Conservation (phyloP, 1,139 yeast species). For the Blastobotrys persicus region DNA sequence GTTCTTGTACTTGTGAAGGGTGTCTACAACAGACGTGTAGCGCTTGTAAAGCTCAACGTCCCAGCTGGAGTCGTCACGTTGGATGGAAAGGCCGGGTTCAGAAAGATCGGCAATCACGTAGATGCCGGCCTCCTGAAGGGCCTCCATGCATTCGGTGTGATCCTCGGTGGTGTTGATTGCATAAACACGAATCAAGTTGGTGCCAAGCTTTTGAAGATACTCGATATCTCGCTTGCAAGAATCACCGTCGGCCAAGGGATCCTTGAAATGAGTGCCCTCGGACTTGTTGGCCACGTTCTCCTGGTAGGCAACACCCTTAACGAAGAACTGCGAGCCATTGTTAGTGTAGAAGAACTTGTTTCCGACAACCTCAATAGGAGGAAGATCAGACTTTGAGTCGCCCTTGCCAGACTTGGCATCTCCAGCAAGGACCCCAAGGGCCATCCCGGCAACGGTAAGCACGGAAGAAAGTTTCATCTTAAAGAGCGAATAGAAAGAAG, state of each 20-base stretch:
- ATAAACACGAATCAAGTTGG: slow-evolving; percentile 83
- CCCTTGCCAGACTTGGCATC: slow-evolving; percentile 22
- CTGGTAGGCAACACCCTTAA: slow-evolving; percentile 82
- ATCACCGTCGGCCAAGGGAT: slow-evolving; percentile 69
- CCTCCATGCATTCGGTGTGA: slow-evolving; percentile 87
- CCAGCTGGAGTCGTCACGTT: slow-evolving; percentile 71
- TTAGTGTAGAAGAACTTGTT: slow-evolving; percentile 71
- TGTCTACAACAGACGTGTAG: slow-evolving; percentile 68
- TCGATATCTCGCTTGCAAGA: slow-evolving; percentile 76
- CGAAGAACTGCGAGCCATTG: slow-evolving; percentile 80
- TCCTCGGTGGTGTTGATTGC: slow-evolving; percentile 77
- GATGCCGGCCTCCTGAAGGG: slow-evolving; percentile 88
- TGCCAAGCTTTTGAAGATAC: slow-evolving; percentile 64
- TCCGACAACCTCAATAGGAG: slow-evolving; percentile 40
- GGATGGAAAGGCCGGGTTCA: slow-evolving; percentile 75
- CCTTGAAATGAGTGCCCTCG: slow-evolving; percentile 45
- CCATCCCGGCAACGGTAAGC: slow-evolving; percentile 13
- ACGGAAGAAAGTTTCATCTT: slow-evolving; percentile 20
- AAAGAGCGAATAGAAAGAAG: slow-evolving; percentile 9
- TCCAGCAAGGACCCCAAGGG: slow-evolving; percentile 18
- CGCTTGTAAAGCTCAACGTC: slow-evolving; percentile 50
- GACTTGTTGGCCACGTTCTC: slow-evolving; percentile 45
- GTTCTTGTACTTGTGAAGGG: slow-evolving; percentile 75
- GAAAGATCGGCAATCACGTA: slow-evolving; percentile 88
- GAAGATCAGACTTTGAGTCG: slow-evolving; percentile 27